Conservation (phyloP, 208 protist species). For the Leishmania braziliensis region DNA sequence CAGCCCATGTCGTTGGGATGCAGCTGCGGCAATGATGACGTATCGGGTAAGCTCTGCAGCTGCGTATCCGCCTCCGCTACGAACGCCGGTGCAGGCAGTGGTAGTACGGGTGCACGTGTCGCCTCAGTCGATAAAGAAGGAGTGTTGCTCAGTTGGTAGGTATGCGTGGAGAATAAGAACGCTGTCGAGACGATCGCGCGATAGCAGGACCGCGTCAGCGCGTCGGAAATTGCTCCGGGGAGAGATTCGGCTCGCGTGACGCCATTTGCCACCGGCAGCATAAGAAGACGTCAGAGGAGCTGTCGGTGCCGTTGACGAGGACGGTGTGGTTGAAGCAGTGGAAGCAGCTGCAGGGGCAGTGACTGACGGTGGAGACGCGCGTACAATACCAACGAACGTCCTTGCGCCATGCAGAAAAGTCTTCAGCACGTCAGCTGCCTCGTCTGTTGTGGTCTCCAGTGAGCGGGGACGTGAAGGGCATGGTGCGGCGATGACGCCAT, state of each 20-base stretch:
- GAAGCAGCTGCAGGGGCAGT: neutral
- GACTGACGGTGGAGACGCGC: neutral
- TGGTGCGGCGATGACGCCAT: no score
- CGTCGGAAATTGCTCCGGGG: neutral
- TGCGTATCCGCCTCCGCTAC: neutral
- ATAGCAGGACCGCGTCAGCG: neutral
- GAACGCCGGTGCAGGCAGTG: neutral
- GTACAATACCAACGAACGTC: no score
- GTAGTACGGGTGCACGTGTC: neutral
- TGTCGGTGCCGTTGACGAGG: neutral
- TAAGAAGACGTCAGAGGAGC: neutral
- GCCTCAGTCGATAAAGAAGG: neutral
- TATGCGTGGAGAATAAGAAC: neutral
- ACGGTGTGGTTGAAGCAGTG: neutral
- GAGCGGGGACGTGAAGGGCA: no score
- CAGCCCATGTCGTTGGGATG: neutral
- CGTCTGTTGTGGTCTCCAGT: no score
- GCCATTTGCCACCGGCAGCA: neutral
- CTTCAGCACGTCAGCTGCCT: no score
- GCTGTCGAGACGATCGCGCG: neutral
- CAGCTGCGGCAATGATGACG: neutral
- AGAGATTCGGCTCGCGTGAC: neutral
- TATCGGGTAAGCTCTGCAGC: neutral
- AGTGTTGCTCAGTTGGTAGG: constrained; percentile 6
- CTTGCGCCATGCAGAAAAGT: no score